Evolutionary conservation across 345 rosid genomes (phyloP).

Genomic region (Eucalyptus cloeziana): DNA sequence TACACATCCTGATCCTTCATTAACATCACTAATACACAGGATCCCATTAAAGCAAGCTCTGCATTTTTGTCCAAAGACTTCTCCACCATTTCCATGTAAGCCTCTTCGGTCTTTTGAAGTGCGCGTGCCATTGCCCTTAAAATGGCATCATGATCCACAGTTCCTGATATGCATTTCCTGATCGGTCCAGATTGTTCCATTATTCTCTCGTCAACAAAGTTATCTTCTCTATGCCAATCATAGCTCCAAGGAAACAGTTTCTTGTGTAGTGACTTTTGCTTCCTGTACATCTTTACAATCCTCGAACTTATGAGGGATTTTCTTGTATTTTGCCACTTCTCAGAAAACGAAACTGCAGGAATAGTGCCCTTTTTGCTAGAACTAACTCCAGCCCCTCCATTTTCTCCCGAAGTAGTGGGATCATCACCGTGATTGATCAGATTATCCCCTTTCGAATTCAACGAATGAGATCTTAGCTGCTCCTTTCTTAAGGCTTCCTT

Average conservation of each 20-base stretch:
- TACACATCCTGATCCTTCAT: conserved; percentile 98
- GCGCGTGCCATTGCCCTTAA: conserved; percentile 80
- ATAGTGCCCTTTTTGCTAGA: conserved; percentile 10
- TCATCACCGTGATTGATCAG: conserved; percentile 31
- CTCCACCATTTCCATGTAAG: conserved; percentile 94
- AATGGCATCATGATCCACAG: conserved; percentile 69
- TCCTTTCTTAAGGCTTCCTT: conserved; percentile 4
- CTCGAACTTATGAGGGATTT: conserved; percentile 54
- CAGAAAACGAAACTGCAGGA: conserved; percentile 18
- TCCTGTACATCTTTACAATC: conserved; percentile 56
- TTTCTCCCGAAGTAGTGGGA: conserved; percentile 77
- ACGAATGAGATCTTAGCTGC: conserved; percentile 4
- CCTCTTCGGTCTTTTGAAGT: conserved; percentile 62
- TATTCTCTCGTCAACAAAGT: conserved; percentile 45
- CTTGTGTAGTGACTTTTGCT: conserved; percentile 81
- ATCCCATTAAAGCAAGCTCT: conserved; percentile 94
- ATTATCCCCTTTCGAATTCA: conserved; percentile 17
- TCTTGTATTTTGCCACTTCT: conserved; percentile 37
- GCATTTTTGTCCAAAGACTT: conserved; percentile 74
- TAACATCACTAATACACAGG: conserved; percentile 89
- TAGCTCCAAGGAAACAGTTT: conserved; percentile 95
- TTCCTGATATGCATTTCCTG: conserved; percentile 77
- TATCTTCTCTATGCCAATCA: conserved; percentile 93
- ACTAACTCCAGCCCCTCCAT: conserved; percentile 25
- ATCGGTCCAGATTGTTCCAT: conserved; percentile 55